Base-by-base conservation (phyloP, 768 basidiomycete genomes). In the Butyriboletus loyo region DNA sequence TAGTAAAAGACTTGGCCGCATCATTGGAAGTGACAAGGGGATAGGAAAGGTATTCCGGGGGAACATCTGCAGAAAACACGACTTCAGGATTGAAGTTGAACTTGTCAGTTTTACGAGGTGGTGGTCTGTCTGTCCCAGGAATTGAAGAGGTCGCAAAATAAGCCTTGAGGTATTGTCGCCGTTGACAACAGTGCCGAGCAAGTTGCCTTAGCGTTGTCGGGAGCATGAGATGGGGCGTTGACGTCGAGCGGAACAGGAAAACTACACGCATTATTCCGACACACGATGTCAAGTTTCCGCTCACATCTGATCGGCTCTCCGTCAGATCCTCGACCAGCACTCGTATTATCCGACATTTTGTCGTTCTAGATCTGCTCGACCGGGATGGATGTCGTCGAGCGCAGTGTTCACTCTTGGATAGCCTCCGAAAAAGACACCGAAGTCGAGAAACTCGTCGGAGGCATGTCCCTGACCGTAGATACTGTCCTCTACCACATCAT, bases 81-180 rank as follows among this genome's bases (percentile, higher is more conserved):
- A 83, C 72, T 37, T 76, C 74, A 15, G 73, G 66, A 64, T 91
- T 92, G 72, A 88, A 93, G 72, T 92, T 92, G 81, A 86, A 84
- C 70, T 81, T 54, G 49, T 54, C 39, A 21, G 28, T 9, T 49
- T 51, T 61, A 19, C 46, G 59, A 31, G 43, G 46, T 21, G 49
- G 50, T 19, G 25, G 56, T 40, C 41, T 54, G 37, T 62, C 54
- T 27, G 49, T 50, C 53, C 56, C 55, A 27, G 36, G 49, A 45
- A 24, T 15, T 2, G 57, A 59, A 14, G 61, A 62, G 6, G 64
- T 69, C 22, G 63, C 4, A 31, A 71, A 64, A 37, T 53, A 57
- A 27, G 56, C 62, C 54, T 62, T 67, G 52, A 64, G 47, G 25
- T 38, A 51, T 48, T 54, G 63, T 52, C 56, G 69, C 34, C 48